Evolutionary conservation across 768 basidiomycete genomes (phyloP).

Genomic region (Naematelia aurantialba): DNA sequence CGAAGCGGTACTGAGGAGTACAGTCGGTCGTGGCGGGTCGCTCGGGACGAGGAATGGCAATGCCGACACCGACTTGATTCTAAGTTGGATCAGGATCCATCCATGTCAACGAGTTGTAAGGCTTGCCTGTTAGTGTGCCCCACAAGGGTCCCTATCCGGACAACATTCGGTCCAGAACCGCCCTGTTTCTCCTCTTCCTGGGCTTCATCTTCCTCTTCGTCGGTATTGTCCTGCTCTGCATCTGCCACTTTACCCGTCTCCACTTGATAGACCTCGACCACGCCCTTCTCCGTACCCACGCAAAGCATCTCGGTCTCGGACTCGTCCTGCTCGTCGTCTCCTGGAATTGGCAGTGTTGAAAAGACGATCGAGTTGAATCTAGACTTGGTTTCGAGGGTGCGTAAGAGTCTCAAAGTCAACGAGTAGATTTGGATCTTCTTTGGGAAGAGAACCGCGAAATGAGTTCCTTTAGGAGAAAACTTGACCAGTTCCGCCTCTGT

Average conservation of each 20-base stretch:
- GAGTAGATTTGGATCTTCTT: slow-evolving; percentile 76
- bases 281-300: slow-evolving; percentile 85
- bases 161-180: slow-evolving; percentile 24
- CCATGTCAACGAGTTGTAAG: neutral
- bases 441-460: slow-evolving; percentile 74
- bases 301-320: slow-evolving; percentile 62
- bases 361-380: slow-evolving; percentile 83
- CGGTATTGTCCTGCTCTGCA: slow-evolving; percentile 29
- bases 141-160: slow-evolving; percentile 57
- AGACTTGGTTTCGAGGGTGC: slow-evolving; percentile 70
- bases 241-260: slow-evolving; percentile 52
- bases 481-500: slow-evolving; percentile 88
- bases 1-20: slow-evolving; percentile 68
- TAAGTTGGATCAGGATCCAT: slow-evolving; percentile 14
- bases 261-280: slow-evolving; percentile 65
- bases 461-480: slow-evolving; percentile 73
- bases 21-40: slow-evolving; percentile 20
- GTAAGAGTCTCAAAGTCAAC: slow-evolving; percentile 71
- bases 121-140: slow-evolving; percentile 85
- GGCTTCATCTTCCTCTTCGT: slow-evolving; percentile 30
- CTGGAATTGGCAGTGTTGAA: slow-evolving; percentile 56
- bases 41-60: slow-evolving; percentile 17
- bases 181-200: no score
- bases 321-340: slow-evolving; percentile 52
- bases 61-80: slow-evolving; percentile 45